Conservation (phyloP, 768 basidiomycete genomes). For the Lyophyllum shimeji region DNA sequence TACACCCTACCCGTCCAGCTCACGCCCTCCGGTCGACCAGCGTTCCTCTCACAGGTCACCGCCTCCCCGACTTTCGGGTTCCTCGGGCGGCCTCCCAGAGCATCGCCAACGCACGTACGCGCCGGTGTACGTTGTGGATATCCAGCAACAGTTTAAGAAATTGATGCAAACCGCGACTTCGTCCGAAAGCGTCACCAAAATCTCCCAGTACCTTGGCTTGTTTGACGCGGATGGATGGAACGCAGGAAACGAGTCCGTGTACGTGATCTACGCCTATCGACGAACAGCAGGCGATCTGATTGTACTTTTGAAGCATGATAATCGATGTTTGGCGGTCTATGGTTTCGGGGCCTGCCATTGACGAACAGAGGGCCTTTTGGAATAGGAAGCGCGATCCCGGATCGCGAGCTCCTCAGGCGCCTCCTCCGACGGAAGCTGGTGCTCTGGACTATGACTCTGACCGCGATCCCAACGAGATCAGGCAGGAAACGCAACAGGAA, state of each 20-base stretch:
- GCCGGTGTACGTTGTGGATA: conserved; percentile 40
- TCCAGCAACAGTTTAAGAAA: conserved; percentile 33
- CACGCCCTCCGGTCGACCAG: background rate
- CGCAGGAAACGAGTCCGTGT: conserved; percentile 55
- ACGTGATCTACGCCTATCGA: conserved; percentile 14
- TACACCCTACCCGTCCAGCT: background rate
- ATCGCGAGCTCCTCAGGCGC: background rate
- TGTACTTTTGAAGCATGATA: conserved; percentile 29
- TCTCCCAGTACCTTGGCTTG: conserved; percentile 31
- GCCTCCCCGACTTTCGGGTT: background rate
- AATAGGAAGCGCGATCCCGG: conserved; percentile 3
- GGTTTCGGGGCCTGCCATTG: conserved; percentile 44
- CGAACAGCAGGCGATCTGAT: background rate
- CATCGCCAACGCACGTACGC: conserved; percentile 17
- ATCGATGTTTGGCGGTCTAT: conserved; percentile 47
- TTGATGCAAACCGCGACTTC: conserved; percentile 34
- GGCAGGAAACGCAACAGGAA: background rate
- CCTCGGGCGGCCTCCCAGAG: background rate
- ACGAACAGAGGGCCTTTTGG: conserved; percentile 37
- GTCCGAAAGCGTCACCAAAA: conserved; percentile 21
- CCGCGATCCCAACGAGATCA: conserved; percentile 32
- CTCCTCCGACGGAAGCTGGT: background rate
- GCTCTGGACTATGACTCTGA: conserved; percentile 23
- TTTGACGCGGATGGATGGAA: conserved; percentile 36
- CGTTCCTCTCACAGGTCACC: conserved; percentile 2